These are phyloP conservation scores for Cryomyces antarcticus DNA, from an alignment of 495 filamentous ascomycete genomes.

Conservation along the genomic window DNA sequence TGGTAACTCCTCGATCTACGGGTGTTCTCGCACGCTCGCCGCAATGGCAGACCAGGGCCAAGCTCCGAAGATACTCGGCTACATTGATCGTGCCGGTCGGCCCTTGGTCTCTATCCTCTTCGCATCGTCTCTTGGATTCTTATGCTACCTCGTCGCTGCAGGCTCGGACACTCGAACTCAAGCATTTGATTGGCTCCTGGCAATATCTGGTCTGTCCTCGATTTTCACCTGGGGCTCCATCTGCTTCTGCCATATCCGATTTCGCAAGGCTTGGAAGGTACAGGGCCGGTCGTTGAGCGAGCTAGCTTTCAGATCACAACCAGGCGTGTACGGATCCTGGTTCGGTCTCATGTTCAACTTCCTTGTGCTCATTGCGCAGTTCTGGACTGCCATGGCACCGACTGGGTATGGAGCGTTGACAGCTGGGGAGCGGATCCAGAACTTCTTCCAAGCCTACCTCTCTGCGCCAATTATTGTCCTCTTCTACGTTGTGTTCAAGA, in stretches of 20 bases:
- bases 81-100: slow-evolving; percentile 68
- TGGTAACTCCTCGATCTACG: slow-evolving; percentile 74
- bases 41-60: slow-evolving; percentile 74
- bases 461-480: slow-evolving; percentile 35
- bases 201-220: slow-evolving; percentile 68
- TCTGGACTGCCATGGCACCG: slow-evolving; percentile 80
- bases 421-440: slow-evolving; percentile 24
- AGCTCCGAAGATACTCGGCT: slow-evolving; percentile 54
- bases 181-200: slow-evolving; percentile 75
- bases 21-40: slow-evolving; percentile 67
- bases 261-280: slow-evolving; percentile 56
- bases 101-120: slow-evolving; percentile 55
- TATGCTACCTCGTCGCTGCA: slow-evolving; percentile 46
- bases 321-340: slow-evolving; percentile 68
- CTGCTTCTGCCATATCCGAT: slow-evolving; percentile 77
- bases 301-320: slow-evolving; percentile 60
- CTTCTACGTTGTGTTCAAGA: slow-evolving; percentile 31
- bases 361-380: slow-evolving; percentile 74
- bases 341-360: slow-evolving; percentile 60
- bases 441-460: slow-evolving; percentile 44
- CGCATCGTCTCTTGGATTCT: slow-evolving; percentile 47
- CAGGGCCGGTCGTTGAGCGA: slow-evolving; percentile 54
- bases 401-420: slow-evolving; percentile 22
- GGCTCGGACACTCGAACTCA: slow-evolving; percentile 38
- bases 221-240: slow-evolving; percentile 92